Percentiles rank a stretch among this genome's conserved stretches.
These are phyloP conservation scores for Hirschioporus abietinus DNA, from an alignment of 768 basidiomycete species.

Conservation along the genomic window DNA sequence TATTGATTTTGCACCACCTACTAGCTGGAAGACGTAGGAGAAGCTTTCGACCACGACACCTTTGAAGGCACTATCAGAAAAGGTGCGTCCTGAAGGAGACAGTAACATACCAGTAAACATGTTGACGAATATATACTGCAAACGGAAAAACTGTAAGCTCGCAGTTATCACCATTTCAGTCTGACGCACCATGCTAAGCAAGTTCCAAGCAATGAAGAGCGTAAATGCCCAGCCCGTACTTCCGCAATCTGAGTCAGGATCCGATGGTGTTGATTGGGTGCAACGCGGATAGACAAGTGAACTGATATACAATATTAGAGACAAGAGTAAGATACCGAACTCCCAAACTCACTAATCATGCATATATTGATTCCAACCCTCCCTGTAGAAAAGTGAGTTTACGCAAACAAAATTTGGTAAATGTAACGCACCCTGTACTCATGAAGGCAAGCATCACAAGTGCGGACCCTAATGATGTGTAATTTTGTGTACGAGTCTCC, in stretches of 20 bases:
- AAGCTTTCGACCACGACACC: slow-evolving; percentile 95
- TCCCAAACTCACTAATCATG: slow-evolving; percentile 81
- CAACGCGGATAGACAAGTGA: slow-evolving; percentile 76
- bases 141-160: background rate
- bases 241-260: slow-evolving; percentile 80
- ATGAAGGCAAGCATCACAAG: slow-evolving; percentile 90
- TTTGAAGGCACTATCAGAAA: slow-evolving; percentile 18
- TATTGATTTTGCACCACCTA: slow-evolving; percentile 74
- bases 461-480: slow-evolving; percentile 69
- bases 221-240: slow-evolving; percentile 76
- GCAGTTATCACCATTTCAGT: background rate
- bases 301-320: slow-evolving; percentile 34
- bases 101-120: slow-evolving; percentile 75
- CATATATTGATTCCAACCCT: slow-evolving; percentile 98
- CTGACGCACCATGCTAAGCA: slow-evolving; percentile 80
- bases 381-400: slow-evolving; percentile 39
- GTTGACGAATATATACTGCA: slow-evolving; percentile 90
- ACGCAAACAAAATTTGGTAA: background rate
- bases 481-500: slow-evolving; percentile 70
- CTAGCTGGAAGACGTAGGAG: slow-evolving; percentile 89
- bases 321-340: slow-evolving; percentile 20
- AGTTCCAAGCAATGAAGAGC: slow-evolving; percentile 92
- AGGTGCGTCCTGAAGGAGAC: background rate
- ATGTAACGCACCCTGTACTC: slow-evolving; percentile 72
- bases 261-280: slow-evolving; percentile 43